phyloP scores from a whole-genome alignment of 768 basidiomycete species.

The Leccinum uliginosum region DNA sequence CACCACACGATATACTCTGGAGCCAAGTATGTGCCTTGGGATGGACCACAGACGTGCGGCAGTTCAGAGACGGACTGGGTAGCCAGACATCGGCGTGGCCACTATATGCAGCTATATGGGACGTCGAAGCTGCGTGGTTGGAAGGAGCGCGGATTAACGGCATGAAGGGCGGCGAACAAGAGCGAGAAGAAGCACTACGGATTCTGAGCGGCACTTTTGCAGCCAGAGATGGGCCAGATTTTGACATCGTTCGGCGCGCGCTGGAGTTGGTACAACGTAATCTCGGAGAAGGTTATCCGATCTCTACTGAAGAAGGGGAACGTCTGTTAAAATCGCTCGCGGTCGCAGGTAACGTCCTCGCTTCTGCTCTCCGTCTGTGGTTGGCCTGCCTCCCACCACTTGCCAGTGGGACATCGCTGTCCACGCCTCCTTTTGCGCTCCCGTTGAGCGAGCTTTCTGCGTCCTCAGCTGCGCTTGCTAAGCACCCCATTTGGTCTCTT shows the following conservation, averaged over 20 bases:
- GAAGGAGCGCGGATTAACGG: constrained; percentile 76
- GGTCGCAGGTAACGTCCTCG: constrained; percentile 34
- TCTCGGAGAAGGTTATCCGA: constrained; percentile 11
- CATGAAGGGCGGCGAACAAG: constrained; percentile 58
- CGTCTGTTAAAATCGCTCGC: constrained; percentile 30
- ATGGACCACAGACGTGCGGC: constrained; percentile 61
- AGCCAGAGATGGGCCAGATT: constrained; percentile 29
- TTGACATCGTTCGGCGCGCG: constrained; percentile 33
- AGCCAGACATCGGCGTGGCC: constrained; percentile 21
- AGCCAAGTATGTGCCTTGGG: constrained; percentile 77
- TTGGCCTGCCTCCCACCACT: constrained; percentile 52
- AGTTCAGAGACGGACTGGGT: constrained; percentile 34
- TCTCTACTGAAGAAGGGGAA: constrained; percentile 1
- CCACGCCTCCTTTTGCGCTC: constrained; percentile 55
- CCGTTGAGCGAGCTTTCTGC: constrained; percentile 56
- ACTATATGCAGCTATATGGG: constrained; percentile 37
- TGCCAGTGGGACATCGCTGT: constrained; percentile 32
- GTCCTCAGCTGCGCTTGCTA: constrained; percentile 45
- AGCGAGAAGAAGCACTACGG: constrained; percentile 42
- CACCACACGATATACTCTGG: constrained; percentile 87
- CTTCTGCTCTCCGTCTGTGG: constrained; percentile 58
- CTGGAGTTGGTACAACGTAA: constrained; percentile 32
- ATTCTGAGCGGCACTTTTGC: constrained; percentile 38
- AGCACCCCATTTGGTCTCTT: constrained; percentile 49
- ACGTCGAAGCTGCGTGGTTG: constrained; percentile 56